A percentile compares a stretch with the other conserved stretches of the same genome.
Conservation (phyloP, 2,329 filamentous ascomycete genomes). For the Penicillium glabrum region DNA sequence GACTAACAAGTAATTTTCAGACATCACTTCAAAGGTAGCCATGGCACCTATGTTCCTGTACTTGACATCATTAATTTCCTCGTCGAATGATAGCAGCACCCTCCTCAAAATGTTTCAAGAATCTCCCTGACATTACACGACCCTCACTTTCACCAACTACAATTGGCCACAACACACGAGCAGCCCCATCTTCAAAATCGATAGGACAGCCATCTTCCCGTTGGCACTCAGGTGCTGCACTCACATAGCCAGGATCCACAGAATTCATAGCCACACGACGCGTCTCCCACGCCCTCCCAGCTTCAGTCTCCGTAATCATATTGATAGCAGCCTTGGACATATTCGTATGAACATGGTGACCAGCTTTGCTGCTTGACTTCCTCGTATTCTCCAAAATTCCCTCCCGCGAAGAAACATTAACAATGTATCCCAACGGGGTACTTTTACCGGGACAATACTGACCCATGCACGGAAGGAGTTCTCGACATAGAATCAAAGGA, state of each 20-base stretch:
- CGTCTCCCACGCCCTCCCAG: conserved; percentile 28
- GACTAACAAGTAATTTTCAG: too few species aligned
- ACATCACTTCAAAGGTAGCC: too few species aligned
- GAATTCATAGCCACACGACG: conserved; percentile 38
- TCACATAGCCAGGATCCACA: conserved; percentile 43
- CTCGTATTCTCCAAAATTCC: conserved; percentile 32
- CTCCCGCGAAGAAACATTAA: conserved; percentile 37
- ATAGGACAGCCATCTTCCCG: conserved; percentile 32
- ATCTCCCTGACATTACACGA: conserved; percentile 16
- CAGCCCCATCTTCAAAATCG: conserved; percentile 41
- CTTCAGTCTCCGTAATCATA: conserved; percentile 44
- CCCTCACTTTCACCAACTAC: conserved; percentile 22
- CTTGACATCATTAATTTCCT: neutral
- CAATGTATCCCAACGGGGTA: conserved; percentile 25
- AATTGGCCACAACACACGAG: conserved; percentile 38
- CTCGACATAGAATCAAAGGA: conserved; percentile 39
- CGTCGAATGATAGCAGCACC: conserved; percentile 6
- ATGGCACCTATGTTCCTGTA: too few species aligned
- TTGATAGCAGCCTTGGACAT: conserved; percentile 44
- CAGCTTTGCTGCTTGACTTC: conserved; percentile 24
- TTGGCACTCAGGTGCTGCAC: conserved; percentile 34
- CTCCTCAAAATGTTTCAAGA: conserved; percentile 26
- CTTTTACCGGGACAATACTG: neutral
- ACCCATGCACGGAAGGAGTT: conserved; percentile 34
- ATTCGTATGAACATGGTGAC: conserved; percentile 41